These are phyloP conservation scores for Fusarium palustre DNA, from an alignment of 2,329 filamentous ascomycete genomes.

Conservation along the genomic window DNA sequence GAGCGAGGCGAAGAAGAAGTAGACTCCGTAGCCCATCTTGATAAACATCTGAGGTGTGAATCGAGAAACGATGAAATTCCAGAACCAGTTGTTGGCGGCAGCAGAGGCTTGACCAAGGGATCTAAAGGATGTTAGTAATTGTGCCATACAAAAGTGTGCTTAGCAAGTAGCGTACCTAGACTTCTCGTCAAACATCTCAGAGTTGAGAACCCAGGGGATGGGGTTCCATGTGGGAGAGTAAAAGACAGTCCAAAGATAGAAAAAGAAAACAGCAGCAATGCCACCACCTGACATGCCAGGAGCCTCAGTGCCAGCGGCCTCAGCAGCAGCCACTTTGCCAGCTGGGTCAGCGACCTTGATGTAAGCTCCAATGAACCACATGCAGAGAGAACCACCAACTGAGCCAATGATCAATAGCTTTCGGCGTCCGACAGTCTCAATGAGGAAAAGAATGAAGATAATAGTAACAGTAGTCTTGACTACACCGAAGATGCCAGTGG, in stretches of 20 bases:
- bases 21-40: conserved; percentile 70
- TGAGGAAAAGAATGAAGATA: conserved; percentile 75
- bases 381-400: conserved; percentile 72
- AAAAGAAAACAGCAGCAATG: conserved; percentile 75
- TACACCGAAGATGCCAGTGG: conserved; percentile 81
- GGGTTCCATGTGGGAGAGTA: conserved; percentile 80
- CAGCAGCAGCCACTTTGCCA: conserved; percentile 41
- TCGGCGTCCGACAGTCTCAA: conserved; percentile 67
- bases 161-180: conserved; percentile 34
- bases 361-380: conserved; percentile 67
- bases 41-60: conserved; percentile 75
- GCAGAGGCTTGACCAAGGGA: conserved; percentile 78
- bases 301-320: conserved; percentile 39
- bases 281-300: conserved; percentile 59
- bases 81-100: conserved; percentile 78
- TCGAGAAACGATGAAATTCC: conserved; percentile 76
- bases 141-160: accelerated
- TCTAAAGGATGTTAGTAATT: background rate
- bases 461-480: conserved; percentile 78
- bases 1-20: conserved; percentile 75
- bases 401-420: conserved; percentile 74
- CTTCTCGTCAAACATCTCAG: conserved; percentile 80
- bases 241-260: conserved; percentile 67
- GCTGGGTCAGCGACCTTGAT: conserved; percentile 63
- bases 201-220: conserved; percentile 80